Evolutionary conservation across 352 stramenopile species (phyloP).

Genomic region (Globisporangium yorkense): DNA sequence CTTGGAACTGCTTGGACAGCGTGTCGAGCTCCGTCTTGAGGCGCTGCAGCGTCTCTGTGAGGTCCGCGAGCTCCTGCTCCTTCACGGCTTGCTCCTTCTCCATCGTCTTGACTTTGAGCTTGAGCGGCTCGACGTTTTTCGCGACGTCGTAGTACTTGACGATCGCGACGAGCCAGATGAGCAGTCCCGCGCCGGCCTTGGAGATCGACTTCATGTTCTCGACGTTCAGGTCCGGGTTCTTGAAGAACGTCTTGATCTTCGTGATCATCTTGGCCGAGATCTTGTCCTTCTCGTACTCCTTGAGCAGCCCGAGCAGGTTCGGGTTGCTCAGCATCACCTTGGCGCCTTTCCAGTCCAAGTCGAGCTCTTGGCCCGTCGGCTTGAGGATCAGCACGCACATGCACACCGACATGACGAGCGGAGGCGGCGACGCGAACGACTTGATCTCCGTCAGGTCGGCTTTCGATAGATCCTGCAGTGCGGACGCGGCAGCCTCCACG

Average conservation of each 20-base stretch:
- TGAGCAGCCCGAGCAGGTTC: constrained; percentile 88
- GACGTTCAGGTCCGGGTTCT: constrained; percentile 91
- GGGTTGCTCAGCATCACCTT: constrained; percentile 95
- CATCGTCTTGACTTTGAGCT: constrained; percentile 90
- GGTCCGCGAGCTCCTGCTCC: constrained; percentile 81
- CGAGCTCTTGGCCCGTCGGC: constrained; percentile 88
- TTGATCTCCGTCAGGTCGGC: constrained; percentile 95
- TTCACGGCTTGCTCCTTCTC: constrained; percentile 91
- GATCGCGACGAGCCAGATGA: constrained; percentile 94
- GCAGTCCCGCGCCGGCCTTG: constrained; percentile 83
- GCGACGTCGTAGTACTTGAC: constrained; percentile 96
- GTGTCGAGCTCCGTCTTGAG: constrained; percentile 87
- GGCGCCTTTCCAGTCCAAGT: constrained; percentile 91
- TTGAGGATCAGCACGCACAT: constrained; percentile 91
- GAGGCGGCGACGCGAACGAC: constrained; percentile 91
- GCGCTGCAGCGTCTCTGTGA: constrained; percentile 80
- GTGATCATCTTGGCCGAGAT: constrained; percentile 95
- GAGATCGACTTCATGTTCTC: constrained; percentile 95
- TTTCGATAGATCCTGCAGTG: constrained; percentile 93
- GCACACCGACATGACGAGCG: constrained; percentile 91
- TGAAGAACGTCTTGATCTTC: constrained; percentile 93
- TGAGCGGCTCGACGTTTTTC: constrained; percentile 91
- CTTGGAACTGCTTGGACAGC: constrained; percentile 88
- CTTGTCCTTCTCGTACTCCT: constrained; percentile 95
- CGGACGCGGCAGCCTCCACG: constrained; percentile 89